phyloP scores from a whole-genome alignment of 2,329 filamentous ascomycete species.

The Fusarium luffae region DNA sequence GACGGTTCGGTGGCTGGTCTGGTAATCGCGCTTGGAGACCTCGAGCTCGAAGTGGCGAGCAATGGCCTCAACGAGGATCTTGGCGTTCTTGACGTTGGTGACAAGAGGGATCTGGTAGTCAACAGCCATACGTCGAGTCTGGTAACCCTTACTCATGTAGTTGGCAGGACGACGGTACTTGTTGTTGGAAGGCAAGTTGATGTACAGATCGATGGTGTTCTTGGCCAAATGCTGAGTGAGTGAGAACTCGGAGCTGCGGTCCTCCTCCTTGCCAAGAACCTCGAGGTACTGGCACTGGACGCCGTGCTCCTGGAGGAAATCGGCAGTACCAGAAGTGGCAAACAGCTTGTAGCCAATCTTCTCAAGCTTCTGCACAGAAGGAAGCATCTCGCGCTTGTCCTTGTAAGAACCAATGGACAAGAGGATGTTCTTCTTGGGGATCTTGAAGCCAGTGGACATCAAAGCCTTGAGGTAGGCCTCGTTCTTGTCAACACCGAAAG shows the following conservation, averaged over 20 bases:
- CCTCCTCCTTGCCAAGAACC: conserved; percentile 80
- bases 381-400: conserved; percentile 97
- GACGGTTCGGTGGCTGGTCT: conserved; percentile 85
- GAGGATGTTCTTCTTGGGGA: conserved; percentile 94
- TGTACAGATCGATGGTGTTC: conserved; percentile 98
- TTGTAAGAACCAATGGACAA: conserved; percentile 97
- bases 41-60: conserved; percentile 88
- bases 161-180: conserved; percentile 95
- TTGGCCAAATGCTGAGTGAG: conserved; percentile 96
- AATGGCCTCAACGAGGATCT: conserved; percentile 95
- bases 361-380: conserved; percentile 89
- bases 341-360: conserved; percentile 95
- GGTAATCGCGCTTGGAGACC: conserved; percentile 86
- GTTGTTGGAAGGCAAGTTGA: conserved; percentile 99
- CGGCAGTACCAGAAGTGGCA: conserved; percentile 94
- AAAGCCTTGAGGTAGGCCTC: conserved; percentile 98
- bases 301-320: conserved; percentile 93
- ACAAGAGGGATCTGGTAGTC: conserved; percentile 97
- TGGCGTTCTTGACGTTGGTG: conserved; percentile 99
- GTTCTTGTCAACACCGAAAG: conserved; percentile 94
- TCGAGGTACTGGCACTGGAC: conserved; percentile 95
- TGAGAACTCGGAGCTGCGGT: conserved; percentile 95
- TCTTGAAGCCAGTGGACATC: conserved; percentile 93
- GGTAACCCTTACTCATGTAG: conserved; percentile 98
- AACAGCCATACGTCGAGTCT: conserved; percentile 96